Evolutionary conservation across 2,329 filamentous ascomycete species (phyloP).

Genomic region (Reticulascus tulasneorum): DNA sequence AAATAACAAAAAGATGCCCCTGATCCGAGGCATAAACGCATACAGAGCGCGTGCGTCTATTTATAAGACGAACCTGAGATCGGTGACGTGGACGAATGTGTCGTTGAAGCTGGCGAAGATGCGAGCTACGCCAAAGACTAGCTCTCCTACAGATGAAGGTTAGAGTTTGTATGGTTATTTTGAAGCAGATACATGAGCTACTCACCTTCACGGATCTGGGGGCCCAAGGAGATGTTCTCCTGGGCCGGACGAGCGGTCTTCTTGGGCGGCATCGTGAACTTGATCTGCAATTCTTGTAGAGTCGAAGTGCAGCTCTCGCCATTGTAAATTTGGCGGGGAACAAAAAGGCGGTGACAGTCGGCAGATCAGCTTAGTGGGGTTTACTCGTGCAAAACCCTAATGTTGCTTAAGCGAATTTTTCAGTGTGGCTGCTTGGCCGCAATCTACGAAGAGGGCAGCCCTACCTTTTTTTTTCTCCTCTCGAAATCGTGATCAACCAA

Average conservation of each 20-base stretch:
- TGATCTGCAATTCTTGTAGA: too few species aligned
- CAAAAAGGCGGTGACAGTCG: too few species aligned
- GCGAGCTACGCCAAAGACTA: conserved; percentile 96
- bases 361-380: too few species aligned
- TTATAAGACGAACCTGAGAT: conserved; percentile 72
- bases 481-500: conserved; percentile 8
- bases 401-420: too few species aligned
- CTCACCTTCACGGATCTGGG: conserved; percentile 92
- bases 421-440: too few species aligned
- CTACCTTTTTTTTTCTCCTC: neutral
- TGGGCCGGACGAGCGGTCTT: conserved; percentile 85
- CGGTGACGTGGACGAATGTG: conserved; percentile 97
- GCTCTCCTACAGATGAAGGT: conserved; percentile 63
- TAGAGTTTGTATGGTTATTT: conserved; percentile 15
- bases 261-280: conserved; percentile 79
- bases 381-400: too few species aligned
- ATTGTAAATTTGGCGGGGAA: too few species aligned
- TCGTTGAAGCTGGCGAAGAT: conserved; percentile 97
- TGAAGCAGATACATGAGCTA: conserved; percentile 30
- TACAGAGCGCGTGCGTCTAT: conserved; percentile 4
- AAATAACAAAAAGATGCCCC: neutral
- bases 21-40: neutral
- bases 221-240: conserved; percentile 98
- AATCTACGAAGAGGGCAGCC: too few species aligned
- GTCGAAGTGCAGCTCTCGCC: too few species aligned